These are phyloP conservation scores for Skeletonema menzelii DNA, from an alignment of 108 stramenopile species.

Conservation along the genomic window DNA sequence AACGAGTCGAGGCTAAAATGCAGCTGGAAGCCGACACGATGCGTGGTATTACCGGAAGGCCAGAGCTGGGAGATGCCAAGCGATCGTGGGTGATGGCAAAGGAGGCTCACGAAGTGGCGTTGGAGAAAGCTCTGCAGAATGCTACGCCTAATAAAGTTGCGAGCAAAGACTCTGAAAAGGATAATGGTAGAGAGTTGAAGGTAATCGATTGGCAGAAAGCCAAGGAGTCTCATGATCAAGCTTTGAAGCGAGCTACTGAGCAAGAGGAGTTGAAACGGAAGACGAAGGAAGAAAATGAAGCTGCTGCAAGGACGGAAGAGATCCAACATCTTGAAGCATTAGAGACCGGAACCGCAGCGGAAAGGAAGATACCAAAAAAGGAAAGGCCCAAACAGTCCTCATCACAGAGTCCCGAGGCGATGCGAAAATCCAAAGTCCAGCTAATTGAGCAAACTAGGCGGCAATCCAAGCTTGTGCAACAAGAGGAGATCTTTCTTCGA, in stretches of 20 bases:
- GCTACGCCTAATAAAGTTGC: not conserved
- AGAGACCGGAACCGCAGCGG: not conserved
- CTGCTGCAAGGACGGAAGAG: constrained; percentile 10
- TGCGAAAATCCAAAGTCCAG: not conserved
- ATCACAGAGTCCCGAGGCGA: not conserved
- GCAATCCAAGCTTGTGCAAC: not conserved
- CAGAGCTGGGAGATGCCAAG: constrained; percentile 12
- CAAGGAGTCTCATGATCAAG: constrained; percentile 1
- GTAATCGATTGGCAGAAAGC: not conserved
- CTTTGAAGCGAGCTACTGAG: constrained; percentile 2
- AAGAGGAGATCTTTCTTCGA: not conserved
- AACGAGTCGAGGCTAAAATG: constrained; percentile 14
- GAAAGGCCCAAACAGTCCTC: not conserved
- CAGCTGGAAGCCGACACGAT: constrained; percentile 20
- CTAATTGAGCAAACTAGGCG: not conserved
- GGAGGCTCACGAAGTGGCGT: constrained; percentile 29
- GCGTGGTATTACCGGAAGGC: constrained; percentile 32
- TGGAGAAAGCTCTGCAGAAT: constrained; percentile 12
- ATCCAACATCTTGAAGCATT: constrained; percentile 9
- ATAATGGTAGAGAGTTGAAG: not conserved
- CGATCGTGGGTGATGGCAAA: constrained; percentile 36
- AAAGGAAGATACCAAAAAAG: constrained; percentile 4
- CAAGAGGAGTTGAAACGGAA: constrained; percentile 13
- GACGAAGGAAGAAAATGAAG: constrained; percentile 24
- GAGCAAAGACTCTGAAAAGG: not conserved